A percentile compares a stretch with the other conserved stretches of the same genome.
Conservation (phyloP, 768 basidiomycete genomes). For the Termitomyces sp. region DNA sequence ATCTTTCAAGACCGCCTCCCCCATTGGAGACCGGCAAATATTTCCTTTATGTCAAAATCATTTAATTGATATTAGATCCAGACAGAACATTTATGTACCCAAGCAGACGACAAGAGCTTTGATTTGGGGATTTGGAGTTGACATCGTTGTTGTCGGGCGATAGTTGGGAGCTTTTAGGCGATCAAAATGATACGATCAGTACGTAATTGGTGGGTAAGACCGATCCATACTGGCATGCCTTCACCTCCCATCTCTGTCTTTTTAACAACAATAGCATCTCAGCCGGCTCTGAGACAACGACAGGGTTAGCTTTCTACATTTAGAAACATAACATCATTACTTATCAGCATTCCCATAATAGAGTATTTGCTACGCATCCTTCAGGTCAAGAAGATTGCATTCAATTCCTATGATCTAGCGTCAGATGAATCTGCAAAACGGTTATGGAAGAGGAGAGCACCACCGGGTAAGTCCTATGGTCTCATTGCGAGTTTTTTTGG, state of each 20-base stretch:
- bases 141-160: not conserved
- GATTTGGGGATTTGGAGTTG: constrained; percentile 18
- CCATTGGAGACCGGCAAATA: constrained; percentile 90
- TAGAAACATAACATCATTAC: not conserved
- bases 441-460: constrained; percentile 79
- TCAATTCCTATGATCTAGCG: constrained; percentile 78
- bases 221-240: constrained; percentile 38
- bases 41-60: constrained; percentile 41
- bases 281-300: constrained; percentile 68
- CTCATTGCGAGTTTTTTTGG: not conserved
- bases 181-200: constrained; percentile 3
- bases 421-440: constrained; percentile 77
- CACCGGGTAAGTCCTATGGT: constrained; percentile 40
- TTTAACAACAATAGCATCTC: constrained; percentile 84
- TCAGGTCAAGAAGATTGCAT: constrained; percentile 82
- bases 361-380: constrained; percentile 79
- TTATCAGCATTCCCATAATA: constrained; percentile 22
- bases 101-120: constrained; percentile 67
- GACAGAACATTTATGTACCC: constrained; percentile 21
- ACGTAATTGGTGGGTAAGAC: not conserved
- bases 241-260: constrained; percentile 83
- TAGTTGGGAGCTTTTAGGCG: not conserved
- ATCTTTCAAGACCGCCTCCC: constrained; percentile 77
- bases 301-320: constrained; percentile 45
- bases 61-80: not conserved